phyloP scores from a whole-genome alignment of 805 yeast genomes.

The Starmerella khaoyaiensis region DNA sequence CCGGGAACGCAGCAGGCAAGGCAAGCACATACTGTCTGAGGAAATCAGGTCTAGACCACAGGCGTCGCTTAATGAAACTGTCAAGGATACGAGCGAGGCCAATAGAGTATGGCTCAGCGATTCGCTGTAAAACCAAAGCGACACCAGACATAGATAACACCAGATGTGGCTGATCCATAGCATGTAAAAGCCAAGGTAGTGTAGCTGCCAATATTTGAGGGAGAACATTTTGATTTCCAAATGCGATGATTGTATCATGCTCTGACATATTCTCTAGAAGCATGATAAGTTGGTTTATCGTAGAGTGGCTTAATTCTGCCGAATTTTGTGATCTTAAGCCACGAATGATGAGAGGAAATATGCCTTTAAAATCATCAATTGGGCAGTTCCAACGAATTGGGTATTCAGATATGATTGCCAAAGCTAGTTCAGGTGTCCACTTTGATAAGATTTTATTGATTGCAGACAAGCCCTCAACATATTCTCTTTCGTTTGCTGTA shows the following conservation, averaged over 20 bases:
- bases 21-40: slow-evolving; percentile 64
- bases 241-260: slow-evolving; percentile 39
- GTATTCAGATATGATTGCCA: slow-evolving; percentile 69
- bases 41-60: slow-evolving; percentile 85
- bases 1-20: slow-evolving; percentile 57
- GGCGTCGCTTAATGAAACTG: slow-evolving; percentile 63
- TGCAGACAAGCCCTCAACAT: slow-evolving; percentile 72
- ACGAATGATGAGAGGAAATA: slow-evolving; percentile 62
- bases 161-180: slow-evolving; percentile 48
- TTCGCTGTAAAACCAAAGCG: slow-evolving; percentile 29
- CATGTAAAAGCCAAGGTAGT: slow-evolving; percentile 72
- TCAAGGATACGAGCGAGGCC: slow-evolving; percentile 58
- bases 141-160: slow-evolving; percentile 43
- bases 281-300: slow-evolving; percentile 48
- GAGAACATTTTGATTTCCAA: slow-evolving; percentile 57
- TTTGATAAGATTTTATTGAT: slow-evolving; percentile 72
- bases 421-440: slow-evolving; percentile 73
- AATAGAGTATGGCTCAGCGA: slow-evolving; percentile 30
- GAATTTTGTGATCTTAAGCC: slow-evolving; percentile 77
- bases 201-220: slow-evolving; percentile 63
- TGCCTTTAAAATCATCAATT: slow-evolving; percentile 54
- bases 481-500: slow-evolving; percentile 86
- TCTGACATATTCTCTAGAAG: slow-evolving; percentile 44
- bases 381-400: slow-evolving; percentile 91
- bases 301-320: slow-evolving; percentile 59